Conservation (phyloP, 2,329 filamentous ascomycete genomes). For the Colletotrichum agaves region DNA sequence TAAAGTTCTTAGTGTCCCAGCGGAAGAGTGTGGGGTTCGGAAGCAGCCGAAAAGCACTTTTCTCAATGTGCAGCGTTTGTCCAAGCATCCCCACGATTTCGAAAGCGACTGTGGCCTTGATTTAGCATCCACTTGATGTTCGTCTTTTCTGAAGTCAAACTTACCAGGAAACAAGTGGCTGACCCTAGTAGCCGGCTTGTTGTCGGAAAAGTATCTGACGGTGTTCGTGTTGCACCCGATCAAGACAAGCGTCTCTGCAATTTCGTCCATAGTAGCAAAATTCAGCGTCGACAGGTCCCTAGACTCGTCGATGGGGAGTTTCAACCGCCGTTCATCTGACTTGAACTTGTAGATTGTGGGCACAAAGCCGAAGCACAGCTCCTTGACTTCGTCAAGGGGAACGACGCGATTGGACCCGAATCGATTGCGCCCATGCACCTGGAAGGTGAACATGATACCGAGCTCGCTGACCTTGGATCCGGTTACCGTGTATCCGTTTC, state of each 20-base stretch:
- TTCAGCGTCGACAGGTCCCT: conserved; percentile 56
- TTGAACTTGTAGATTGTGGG: conserved; percentile 62
- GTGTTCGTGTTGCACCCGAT: conserved; percentile 66
- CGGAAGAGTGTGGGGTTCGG: conserved; percentile 66
- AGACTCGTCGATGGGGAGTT: conserved; percentile 52
- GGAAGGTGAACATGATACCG: conserved; percentile 65
- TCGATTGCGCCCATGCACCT: conserved; percentile 58
- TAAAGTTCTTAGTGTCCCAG: conserved; percentile 64
- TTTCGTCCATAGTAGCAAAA: conserved; percentile 60
- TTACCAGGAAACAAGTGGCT: conserved; percentile 63
- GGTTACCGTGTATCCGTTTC: conserved; percentile 63
- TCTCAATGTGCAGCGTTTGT: conserved; percentile 59
- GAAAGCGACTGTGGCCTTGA: conserved; percentile 59
- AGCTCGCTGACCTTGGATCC: conserved; percentile 59
- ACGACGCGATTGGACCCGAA: conserved; percentile 64
- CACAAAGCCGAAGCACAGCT: conserved; percentile 65
- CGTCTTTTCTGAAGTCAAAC: conserved; percentile 15
- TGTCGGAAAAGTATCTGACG: conserved; percentile 54
- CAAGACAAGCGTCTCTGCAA: conserved; percentile 62
- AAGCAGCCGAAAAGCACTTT: conserved; percentile 63
- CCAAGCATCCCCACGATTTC: conserved; percentile 69
- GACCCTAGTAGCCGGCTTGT: conserved; percentile 50
- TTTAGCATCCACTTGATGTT: not conserved
- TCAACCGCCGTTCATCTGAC: conserved; percentile 52
- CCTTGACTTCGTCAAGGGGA: conserved; percentile 63